These are phyloP conservation scores for Pleurotus sapidus DNA, from an alignment of 768 basidiomycete species.

Conservation along the genomic window DNA sequence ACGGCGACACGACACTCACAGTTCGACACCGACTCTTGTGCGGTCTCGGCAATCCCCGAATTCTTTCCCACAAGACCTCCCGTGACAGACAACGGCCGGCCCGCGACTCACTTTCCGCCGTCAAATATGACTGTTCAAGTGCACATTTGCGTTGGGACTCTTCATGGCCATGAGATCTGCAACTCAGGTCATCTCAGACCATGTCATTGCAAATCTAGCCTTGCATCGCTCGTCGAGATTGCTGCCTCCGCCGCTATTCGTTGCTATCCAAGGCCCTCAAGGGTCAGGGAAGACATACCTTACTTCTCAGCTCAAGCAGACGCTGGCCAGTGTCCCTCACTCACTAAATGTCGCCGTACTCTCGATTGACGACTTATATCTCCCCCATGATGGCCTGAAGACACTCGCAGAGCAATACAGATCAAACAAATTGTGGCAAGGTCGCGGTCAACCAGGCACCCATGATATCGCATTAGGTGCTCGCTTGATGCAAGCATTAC, in stretches of 20 bases:
- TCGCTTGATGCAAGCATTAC: constrained; percentile 47
- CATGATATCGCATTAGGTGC: constrained; percentile 77
- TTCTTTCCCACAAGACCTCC: not conserved
- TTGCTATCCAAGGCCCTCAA: constrained; percentile 91
- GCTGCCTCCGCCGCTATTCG: constrained; percentile 60
- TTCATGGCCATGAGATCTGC: not conserved
- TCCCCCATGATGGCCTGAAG: constrained; percentile 61
- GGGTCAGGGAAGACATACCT: constrained; percentile 91
- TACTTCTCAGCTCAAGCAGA: constrained; percentile 50
- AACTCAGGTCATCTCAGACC: not conserved
- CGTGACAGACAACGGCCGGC: not conserved
- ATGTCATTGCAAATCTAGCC: constrained; percentile 1
- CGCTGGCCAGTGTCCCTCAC: constrained; percentile 41
- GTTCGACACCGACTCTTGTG: not conserved
- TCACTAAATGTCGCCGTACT: constrained; percentile 58
- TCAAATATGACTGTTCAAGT: too few relatives aligned
- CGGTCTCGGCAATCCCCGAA: not conserved
- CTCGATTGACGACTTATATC: constrained; percentile 86
- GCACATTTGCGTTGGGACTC: not conserved
- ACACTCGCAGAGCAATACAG: constrained; percentile 54
- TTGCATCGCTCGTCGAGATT: not conserved
- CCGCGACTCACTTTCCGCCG: not conserved
- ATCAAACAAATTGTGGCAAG: constrained; percentile 64
- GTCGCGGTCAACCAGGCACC: constrained; percentile 92
- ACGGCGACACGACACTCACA: not conserved